A percentile compares a stretch with the other conserved stretches of the same genome.
Evolutionary conservation across 2,329 filamentous ascomycete genomes (phyloP).

Genomic region (Diaporthe sp.): DNA sequence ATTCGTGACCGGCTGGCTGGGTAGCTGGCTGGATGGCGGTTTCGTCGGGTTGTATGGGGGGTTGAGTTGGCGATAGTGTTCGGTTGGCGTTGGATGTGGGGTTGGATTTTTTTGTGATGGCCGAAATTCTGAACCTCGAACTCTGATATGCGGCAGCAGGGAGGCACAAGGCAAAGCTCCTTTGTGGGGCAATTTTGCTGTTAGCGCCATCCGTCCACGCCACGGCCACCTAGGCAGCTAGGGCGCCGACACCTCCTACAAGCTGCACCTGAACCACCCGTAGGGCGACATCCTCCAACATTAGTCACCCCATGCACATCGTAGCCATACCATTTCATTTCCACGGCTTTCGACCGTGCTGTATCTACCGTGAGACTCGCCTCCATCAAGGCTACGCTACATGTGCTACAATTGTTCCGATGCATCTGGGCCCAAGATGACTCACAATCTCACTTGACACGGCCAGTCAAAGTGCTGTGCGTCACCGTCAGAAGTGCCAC

Average conservation of each 20-base stretch:
- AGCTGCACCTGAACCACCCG: neutral
- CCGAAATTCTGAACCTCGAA: conserved; percentile 16
- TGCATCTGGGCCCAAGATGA: neutral
- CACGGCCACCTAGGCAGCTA: neutral
- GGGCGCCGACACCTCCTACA: neutral
- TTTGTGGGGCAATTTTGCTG: conserved; percentile 26
- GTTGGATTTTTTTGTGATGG: conserved; percentile 31
- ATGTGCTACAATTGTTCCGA: neutral
- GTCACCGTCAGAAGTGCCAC: neutral
- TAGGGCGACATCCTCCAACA: neutral
- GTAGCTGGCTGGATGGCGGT: neutral
- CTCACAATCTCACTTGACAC: neutral
- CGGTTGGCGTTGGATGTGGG: conserved; percentile 27
- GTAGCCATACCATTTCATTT: neutral
- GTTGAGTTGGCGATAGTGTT: conserved; percentile 12
- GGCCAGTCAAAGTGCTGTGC: too few relatives aligned
- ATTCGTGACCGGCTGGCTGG: neutral
- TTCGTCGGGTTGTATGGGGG: neutral
- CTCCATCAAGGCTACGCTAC: neutral
- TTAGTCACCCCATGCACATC: neutral
- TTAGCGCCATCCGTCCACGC: neutral
- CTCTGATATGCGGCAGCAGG: conserved; percentile 18
- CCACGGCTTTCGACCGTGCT: neutral
- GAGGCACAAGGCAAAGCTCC: conserved; percentile 13
- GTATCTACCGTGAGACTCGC: neutral